phyloP scores from a whole-genome alignment of 1,139 yeast genomes.

The Geotrichum aggregatum region DNA sequence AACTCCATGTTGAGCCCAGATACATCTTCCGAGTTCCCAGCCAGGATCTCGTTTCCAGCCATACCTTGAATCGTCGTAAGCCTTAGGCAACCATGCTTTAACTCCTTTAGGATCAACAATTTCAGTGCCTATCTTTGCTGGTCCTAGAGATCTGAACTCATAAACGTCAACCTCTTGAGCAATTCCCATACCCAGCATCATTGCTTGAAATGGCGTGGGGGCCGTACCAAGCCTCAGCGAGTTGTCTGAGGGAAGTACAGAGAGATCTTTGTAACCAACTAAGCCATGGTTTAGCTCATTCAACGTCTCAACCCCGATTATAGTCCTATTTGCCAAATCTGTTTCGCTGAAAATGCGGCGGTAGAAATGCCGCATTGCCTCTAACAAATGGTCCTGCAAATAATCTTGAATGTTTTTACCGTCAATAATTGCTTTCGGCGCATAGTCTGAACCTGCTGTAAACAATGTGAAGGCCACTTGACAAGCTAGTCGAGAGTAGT shows the following conservation, averaged over 20 bases:
- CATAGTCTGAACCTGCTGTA: slow-evolving; percentile 67
- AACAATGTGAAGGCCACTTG: slow-evolving; percentile 82
- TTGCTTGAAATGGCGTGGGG: slow-evolving; percentile 35
- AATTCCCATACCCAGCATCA: slow-evolving; percentile 63
- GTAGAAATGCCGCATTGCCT: slow-evolving; percentile 56
- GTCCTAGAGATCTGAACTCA: slow-evolving; percentile 65
- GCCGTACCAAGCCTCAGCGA: slow-evolving; percentile 33
- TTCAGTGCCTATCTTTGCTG: slow-evolving; percentile 33
- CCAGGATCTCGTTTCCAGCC: slow-evolving; percentile 60
- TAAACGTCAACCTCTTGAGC: slow-evolving; percentile 62
- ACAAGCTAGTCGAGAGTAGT: slow-evolving; percentile 68
- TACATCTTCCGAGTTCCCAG: slow-evolving; percentile 73
- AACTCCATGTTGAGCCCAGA: slow-evolving; percentile 73
- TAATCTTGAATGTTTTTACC: slow-evolving; percentile 74
- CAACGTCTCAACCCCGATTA: slow-evolving; percentile 77
- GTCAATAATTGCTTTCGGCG: slow-evolving; percentile 64
- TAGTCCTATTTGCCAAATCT: slow-evolving; percentile 43
- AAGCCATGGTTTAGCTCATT: slow-evolving; percentile 68
- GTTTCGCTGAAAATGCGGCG: slow-evolving; percentile 49
- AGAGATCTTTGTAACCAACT: slow-evolving; percentile 31
- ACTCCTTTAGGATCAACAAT: slow-evolving; percentile 59
- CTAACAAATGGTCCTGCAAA: slow-evolving; percentile 60
- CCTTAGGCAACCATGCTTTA: slow-evolving; percentile 58
- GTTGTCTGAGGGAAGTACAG: slow-evolving; percentile 27
- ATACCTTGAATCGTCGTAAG: slow-evolving; percentile 51